Base-by-base conservation (phyloP, 768 basidiomycete species). In the Strobilomyces dryophilus region DNA sequence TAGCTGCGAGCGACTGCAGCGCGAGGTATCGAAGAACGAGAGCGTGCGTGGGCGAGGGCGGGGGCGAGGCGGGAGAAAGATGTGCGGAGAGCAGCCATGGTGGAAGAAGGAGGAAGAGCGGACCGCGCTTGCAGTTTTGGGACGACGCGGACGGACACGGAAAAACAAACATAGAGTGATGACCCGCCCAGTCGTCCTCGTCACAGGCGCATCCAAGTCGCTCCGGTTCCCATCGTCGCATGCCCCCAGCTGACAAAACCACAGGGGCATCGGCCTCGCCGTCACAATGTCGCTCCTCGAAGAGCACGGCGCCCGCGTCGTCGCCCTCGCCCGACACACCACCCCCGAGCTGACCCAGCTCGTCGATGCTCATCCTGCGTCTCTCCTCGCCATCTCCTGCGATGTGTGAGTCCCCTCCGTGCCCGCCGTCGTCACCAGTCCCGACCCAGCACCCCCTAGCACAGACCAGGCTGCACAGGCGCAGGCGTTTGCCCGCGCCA, bases 151-250 rank as follows among this genome's bases (percentile, higher is more conserved):
- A 58, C 54, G 21, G 56, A 68, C 49, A 41, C 66, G 66, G 62
- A 56, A 60, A 48, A 15, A 48, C 14, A 40, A 52, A 45, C 31
- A 8, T 8, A 20, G 5, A 26, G 21, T 5, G 15, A 66, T 70
- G 60, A 14, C 63, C 36, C 78, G 73, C 54, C 83, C 85, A 5
- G 81, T 88, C 49, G 76, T 94, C 31, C 66, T 94, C 50, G 77
- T 95, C 58, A 90, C 93, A 52, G 94, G 95, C 49, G 93, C 89
- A 18, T 94, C 89, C 49, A 90, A 78, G 87, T 89, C 24, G 24
- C 24, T 24, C 24, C 57, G n/a, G 17, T 32, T 3, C 24, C 15
- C 9, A 2, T 32, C 2, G 8, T 12, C 35, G 29, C 21, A 15
- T 15, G 35, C 1, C 8, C 11, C 11, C 10, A 6, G 3, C 53